A percentile compares a stretch with the other conserved stretches of the same genome.
These are phyloP conservation scores for Yamadazyma diddensiae DNA, from an alignment of 1,139 yeast species.

Conservation along the genomic window DNA sequence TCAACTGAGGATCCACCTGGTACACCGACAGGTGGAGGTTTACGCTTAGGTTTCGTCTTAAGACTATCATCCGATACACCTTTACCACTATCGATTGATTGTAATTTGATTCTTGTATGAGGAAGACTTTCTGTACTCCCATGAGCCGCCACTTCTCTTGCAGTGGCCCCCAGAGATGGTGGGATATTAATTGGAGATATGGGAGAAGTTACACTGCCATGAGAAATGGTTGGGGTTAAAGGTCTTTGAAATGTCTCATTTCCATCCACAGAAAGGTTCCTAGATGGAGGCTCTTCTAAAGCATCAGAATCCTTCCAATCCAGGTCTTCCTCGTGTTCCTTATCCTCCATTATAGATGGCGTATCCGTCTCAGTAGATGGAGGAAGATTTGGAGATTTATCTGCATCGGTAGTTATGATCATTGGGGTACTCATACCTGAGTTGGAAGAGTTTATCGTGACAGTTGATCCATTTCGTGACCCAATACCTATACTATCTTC, in stretches of 20 bases:
- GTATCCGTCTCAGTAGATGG: background rate
- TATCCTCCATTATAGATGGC: background rate
- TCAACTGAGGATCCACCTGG: too few relatives aligned
- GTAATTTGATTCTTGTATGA: slow-evolving; percentile 6
- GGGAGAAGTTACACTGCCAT: slow-evolving; percentile 12
- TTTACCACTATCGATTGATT: slow-evolving; percentile 12
- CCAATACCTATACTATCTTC: slow-evolving; percentile 4
- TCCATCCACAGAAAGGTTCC: slow-evolving; percentile 5
- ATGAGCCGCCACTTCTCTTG: slow-evolving; percentile 15
- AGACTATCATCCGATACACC: slow-evolving; percentile 12
- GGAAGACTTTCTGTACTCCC: slow-evolving; percentile 18
- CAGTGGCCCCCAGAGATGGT: slow-evolving; percentile 18
- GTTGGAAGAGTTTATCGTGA: background rate
- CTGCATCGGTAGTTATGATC: slow-evolving; percentile 9
- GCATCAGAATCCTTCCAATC: slow-evolving; percentile 1
- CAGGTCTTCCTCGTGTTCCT: background rate
- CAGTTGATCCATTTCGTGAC: background rate
- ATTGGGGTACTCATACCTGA: slow-evolving; percentile 7
- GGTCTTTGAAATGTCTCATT: slow-evolving; percentile 9
- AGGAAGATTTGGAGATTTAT: background rate
- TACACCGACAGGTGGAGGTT: slow-evolving; percentile 31
- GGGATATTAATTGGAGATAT: slow-evolving; percentile 17
- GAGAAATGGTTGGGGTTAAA: slow-evolving; percentile 11
- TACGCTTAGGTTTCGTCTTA: slow-evolving; percentile 18
- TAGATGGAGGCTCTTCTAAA: background rate